These are phyloP conservation scores for Candida incommunis DNA, from an alignment of 805 yeast species.

Conservation along the genomic window DNA sequence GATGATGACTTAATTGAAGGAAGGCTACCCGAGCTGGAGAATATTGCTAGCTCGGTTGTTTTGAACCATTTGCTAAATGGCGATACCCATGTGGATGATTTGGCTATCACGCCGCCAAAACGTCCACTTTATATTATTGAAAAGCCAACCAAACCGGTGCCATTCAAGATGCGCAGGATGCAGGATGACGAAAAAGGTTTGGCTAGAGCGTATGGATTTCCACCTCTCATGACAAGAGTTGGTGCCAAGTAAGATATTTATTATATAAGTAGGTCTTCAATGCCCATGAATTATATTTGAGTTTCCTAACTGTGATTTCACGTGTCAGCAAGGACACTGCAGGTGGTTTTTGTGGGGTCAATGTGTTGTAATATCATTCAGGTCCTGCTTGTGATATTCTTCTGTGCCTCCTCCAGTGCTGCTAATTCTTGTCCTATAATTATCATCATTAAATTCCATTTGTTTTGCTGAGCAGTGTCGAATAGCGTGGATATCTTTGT, in stretches of 20 bases:
- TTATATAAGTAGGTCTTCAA: not conserved
- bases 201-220: not conserved
- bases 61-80: not conserved
- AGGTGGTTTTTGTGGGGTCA: too few relatives aligned
- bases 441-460: not conserved
- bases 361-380: too few relatives aligned
- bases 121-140: not conserved
- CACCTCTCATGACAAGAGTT: not conserved
- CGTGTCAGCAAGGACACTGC: too few relatives aligned
- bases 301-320: too few relatives aligned
- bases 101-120: not conserved
- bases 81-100: not conserved
- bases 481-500: not conserved
- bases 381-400: not conserved
- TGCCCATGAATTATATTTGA: too few relatives aligned
- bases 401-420: not conserved
- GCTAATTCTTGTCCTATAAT: not conserved
- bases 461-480: not conserved
- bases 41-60: not conserved
- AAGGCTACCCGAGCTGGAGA: not conserved
- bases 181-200: not conserved
- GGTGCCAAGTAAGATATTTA: not conserved
- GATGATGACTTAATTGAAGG: too few relatives aligned
- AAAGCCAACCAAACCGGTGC: not conserved
- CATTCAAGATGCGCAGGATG: not conserved